These are phyloP conservation scores for Phytophthora rubi DNA, from an alignment of 352 stramenopile species.

Conservation along the genomic window DNA sequence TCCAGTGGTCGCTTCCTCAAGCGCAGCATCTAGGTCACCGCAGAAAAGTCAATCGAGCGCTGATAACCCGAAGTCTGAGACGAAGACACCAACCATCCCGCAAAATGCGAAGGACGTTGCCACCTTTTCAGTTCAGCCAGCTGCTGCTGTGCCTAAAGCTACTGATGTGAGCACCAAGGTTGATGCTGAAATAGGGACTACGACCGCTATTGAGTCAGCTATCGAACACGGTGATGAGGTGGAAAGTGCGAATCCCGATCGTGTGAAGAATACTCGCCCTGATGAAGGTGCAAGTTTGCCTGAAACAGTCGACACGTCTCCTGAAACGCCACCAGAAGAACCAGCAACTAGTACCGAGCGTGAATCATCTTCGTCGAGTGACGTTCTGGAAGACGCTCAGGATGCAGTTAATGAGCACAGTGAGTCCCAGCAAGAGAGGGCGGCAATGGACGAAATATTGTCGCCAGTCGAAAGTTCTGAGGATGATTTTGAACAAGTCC, in stretches of 20 bases:
- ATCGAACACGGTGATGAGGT: not conserved
- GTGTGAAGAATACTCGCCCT: not conserved
- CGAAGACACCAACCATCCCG: not conserved
- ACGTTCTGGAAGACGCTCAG: slow-evolving; percentile 14
- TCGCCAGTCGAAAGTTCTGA: slow-evolving; percentile 28
- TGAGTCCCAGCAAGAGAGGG: slow-evolving; percentile 1
- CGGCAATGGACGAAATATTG: slow-evolving; percentile 8
- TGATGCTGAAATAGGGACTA: slow-evolving; percentile 2
- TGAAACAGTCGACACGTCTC: not conserved
- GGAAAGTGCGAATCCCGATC: not conserved
- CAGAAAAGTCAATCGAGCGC: slow-evolving; percentile 15
- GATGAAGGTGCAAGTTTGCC: not conserved
- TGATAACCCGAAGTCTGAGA: slow-evolving; percentile 6
- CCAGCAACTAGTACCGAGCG: slow-evolving; percentile 13
- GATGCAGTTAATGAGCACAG: not conserved
- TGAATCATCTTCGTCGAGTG: slow-evolving; percentile 23
- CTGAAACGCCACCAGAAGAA: not conserved
- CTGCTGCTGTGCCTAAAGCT: not conserved
- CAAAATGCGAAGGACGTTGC: not conserved
- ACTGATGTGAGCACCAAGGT: not conserved
- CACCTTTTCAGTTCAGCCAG: not conserved
- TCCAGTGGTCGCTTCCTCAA: slow-evolving; percentile 5
- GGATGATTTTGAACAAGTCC: slow-evolving; percentile 30
- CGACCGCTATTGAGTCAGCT: not conserved
- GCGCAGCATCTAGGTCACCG: slow-evolving; percentile 3